These are phyloP conservation scores for Aspergillus neoniger DNA, from an alignment of 2,329 filamentous ascomycete genomes.

Conservation along the genomic window DNA sequence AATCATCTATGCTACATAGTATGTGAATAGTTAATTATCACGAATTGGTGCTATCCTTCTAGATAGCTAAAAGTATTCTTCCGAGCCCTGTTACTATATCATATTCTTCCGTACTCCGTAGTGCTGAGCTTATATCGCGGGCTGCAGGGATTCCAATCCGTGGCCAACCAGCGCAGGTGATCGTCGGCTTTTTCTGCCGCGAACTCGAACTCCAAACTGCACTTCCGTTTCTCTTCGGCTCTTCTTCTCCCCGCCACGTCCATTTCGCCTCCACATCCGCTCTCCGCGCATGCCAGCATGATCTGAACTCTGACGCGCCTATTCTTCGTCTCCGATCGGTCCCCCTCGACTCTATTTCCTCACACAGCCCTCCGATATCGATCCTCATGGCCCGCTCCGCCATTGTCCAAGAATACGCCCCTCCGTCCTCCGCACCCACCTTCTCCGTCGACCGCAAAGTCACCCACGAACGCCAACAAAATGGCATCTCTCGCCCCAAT, in stretches of 20 bases:
- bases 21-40: no score
- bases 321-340: constrained; percentile 13
- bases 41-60: background rate
- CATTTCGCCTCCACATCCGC: constrained; percentile 3
- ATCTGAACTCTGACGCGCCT: constrained; percentile 12
- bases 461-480: constrained; percentile 54
- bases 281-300: constrained; percentile 3
- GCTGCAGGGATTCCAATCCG: background rate
- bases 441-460: constrained; percentile 55
- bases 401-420: constrained; percentile 53
- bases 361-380: constrained; percentile 5
- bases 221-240: background rate
- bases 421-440: constrained; percentile 43
- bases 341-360: background rate
- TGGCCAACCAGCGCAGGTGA: constrained; percentile 3
- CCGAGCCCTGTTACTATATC: no score
- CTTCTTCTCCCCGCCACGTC: constrained; percentile 5
- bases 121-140: background rate
- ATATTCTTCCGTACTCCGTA: no score
- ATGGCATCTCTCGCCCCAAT: constrained; percentile 75
- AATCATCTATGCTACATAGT: background rate
- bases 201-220: constrained; percentile 7
- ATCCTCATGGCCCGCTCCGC: constrained; percentile 45
- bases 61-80: no score
- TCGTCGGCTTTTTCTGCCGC: constrained; percentile 8